Evolutionary conservation across 2,329 filamentous ascomycete species (phyloP).

Genomic region (Fusarium verticillioides): DNA sequence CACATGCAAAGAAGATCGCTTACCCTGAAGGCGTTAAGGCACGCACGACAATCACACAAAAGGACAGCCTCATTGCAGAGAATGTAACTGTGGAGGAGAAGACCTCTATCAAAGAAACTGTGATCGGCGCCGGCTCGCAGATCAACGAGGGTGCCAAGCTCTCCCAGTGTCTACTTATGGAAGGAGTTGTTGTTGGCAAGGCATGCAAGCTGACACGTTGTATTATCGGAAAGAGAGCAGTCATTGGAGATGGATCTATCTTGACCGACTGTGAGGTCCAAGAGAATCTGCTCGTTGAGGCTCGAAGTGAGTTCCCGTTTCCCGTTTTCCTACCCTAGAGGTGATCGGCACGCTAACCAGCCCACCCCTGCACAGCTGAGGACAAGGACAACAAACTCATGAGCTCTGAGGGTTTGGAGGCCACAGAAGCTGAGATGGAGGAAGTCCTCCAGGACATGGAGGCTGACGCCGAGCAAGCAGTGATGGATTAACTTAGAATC

Average conservation of each 20-base stretch:
- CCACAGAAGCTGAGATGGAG: conserved; percentile 70
- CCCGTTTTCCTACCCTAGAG: conserved; percentile 32
- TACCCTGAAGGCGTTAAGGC: conserved; percentile 84
- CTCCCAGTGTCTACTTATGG: conserved; percentile 91
- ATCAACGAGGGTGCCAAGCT: conserved; percentile 88
- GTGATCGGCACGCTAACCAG: conserved; percentile 17
- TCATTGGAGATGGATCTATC: conserved; percentile 83
- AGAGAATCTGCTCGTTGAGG: conserved; percentile 86
- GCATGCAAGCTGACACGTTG: conserved; percentile 88
- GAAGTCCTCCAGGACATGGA: conserved; percentile 60
- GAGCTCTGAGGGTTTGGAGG: conserved; percentile 73
- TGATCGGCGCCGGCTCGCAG: conserved; percentile 87
- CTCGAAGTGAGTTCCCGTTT: conserved; percentile 69
- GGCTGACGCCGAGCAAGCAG: conserved; percentile 47
- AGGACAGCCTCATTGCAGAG: conserved; percentile 85
- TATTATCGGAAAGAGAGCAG: conserved; percentile 82
- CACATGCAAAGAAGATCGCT: conserved; percentile 82
- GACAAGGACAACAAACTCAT: conserved; percentile 75
- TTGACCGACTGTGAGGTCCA: conserved; percentile 93
- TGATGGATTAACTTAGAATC: conserved; percentile 33
- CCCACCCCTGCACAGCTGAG: conserved; percentile 60
- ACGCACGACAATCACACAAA: conserved; percentile 82
- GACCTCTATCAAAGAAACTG: conserved; percentile 89
- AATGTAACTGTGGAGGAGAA: conserved; percentile 92
- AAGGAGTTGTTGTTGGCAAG: conserved; percentile 86